A percentile compares a stretch with the other conserved stretches of the same genome.
Evolutionary conservation across 805 yeast species (phyloP).

Genomic region (Vanderwaltozyma polyspora): DNA sequence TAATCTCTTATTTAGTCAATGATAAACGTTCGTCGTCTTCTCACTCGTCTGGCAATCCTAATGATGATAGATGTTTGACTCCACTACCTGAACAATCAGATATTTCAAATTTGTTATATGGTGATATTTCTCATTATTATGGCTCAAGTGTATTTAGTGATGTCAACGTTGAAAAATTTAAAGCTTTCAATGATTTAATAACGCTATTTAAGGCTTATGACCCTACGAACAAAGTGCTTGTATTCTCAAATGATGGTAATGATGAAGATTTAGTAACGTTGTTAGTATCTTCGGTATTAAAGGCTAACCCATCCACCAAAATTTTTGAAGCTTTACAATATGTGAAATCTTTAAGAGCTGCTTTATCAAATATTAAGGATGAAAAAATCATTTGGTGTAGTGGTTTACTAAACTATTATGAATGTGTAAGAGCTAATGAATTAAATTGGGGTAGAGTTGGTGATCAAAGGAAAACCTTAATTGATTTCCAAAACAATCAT

Average conservation of each 20-base stretch:
- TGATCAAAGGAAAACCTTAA: background rate
- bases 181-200: conserved; percentile 21
- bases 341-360: conserved; percentile 17
- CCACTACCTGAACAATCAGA: conserved; percentile 2
- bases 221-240: conserved; percentile 13
- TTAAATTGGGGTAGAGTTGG: conserved; percentile 7
- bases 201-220: conserved; percentile 13
- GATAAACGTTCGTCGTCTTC: too few species aligned
- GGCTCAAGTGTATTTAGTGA: conserved; percentile 7
- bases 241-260: conserved; percentile 19
- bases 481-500: background rate
- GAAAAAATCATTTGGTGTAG: conserved; percentile 18
- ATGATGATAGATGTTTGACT: background rate
- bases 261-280: conserved; percentile 19
- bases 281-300: conserved; percentile 18
- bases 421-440: conserved; percentile 13
- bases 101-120: conserved; percentile 2
- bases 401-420: conserved; percentile 16
- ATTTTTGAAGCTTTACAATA: conserved; percentile 22
- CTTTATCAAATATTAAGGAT: conserved; percentile 6
- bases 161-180: conserved; percentile 13
- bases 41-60: background rate
- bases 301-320: conserved; percentile 13
- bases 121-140: conserved; percentile 6
- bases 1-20: conserved; percentile 3